Conservation (phyloP, 164 flowering plant species). For the Platanus orientalis region DNA sequence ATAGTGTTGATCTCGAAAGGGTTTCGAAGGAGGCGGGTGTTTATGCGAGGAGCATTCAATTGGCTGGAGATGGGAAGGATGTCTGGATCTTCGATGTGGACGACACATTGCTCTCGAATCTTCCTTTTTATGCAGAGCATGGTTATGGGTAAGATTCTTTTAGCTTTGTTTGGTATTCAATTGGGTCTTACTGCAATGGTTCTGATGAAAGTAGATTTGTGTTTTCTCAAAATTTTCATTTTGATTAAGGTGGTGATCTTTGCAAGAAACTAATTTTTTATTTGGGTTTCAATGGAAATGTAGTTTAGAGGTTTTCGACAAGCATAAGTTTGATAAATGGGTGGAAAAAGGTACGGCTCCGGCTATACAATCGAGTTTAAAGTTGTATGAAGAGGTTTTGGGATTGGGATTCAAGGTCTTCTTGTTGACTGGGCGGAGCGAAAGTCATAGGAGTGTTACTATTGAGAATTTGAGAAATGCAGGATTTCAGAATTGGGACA, state of each 20-base stretch:
- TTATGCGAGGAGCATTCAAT: slow-evolving; percentile 43
- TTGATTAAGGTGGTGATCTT: neutral
- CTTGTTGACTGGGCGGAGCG: slow-evolving; percentile 83
- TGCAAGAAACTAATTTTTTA: neutral
- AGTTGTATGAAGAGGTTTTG: slow-evolving; percentile 63
- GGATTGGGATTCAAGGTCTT: slow-evolving; percentile 70
- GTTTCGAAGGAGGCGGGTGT: slow-evolving; percentile 59
- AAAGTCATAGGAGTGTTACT: slow-evolving; percentile 56
- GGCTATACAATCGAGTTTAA: slow-evolving; percentile 60
- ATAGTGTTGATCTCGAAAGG: slow-evolving; percentile 51
- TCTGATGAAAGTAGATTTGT: neutral
- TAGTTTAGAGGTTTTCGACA: slow-evolving; percentile 71
- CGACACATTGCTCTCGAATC: slow-evolving; percentile 84
- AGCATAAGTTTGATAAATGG: slow-evolving; percentile 71
- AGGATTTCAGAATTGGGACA: slow-evolving; percentile 77
- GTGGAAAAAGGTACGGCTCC: slow-evolving; percentile 69
- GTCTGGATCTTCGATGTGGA: slow-evolving; percentile 90
- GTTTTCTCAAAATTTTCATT: neutral
- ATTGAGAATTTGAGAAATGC: slow-evolving; percentile 63
- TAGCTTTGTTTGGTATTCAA: neutral
- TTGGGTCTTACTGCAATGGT: neutral
- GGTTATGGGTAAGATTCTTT: slow-evolving; percentile 55
- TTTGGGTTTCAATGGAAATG: slow-evolving; percentile 6
- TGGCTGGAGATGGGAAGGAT: slow-evolving; percentile 66
- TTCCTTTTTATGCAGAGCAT: slow-evolving; percentile 74